Base-by-base conservation (phyloP, 352 stramenopile species). In the Phytophthora cactorum region DNA sequence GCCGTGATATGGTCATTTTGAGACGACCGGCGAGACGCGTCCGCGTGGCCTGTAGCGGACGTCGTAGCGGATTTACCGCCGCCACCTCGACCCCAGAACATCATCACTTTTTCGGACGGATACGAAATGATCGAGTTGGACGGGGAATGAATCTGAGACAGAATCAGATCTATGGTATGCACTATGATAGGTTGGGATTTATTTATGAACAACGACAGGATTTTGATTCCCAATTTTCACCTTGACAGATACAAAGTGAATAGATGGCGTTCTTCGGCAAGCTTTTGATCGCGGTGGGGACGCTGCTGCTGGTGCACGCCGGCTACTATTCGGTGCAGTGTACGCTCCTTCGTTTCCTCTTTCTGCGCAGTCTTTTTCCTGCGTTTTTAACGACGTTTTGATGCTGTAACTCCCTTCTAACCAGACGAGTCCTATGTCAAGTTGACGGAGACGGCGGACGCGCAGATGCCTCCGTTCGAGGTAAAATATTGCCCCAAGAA, bases 301-400 rank as follows among this genome's bases (percentile, higher is more conserved):
- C 81, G 61, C 64, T 90, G 32, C 69, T 92, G 63, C 75, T 94
- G 47, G 60, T 92, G 45, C 86, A 94, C 68, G 84, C 84, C 1
- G 84, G 84, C 54, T 94, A 94, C 72, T 94, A 92, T 75, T 90
- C 86, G 11, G 74, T 94, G 59, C 76, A 92, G 59, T 94, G 86
- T 94, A 81, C 53, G 79, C 64, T 47, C 7, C 34, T 58, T 11
- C 36, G 25, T 61, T 44, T 59, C 2, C 2, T 56, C 28, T 46
- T 28, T 53, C 14, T 29, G 25, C n/a, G n/a, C 15, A 51, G 34
- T 22, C 6, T 25, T 52, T 65, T 27, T 32, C 31, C n/a, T 53
- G 27, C 14, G 4, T 14, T 29, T 43, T 53, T 67, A 47, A 50
- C 28, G 43, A 32, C 52, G 25, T 56, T 51, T 56, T 55, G 8